Base-by-base conservation (phyloP, 345 rosid species). In the Lepidium aucheri region DNA sequence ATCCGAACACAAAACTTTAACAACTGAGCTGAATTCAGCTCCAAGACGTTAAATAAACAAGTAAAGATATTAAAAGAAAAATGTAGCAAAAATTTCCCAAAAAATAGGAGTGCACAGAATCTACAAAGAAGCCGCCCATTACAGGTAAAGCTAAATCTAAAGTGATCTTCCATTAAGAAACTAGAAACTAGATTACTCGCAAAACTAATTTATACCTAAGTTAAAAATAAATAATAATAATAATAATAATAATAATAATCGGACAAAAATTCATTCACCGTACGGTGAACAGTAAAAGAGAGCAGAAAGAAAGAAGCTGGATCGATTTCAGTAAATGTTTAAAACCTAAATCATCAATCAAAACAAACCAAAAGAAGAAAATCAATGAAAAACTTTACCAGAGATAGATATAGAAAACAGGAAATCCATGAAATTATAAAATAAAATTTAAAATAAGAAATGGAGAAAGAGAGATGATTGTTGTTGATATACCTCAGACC, bases 401-500 rank as follows among this genome's bases (percentile, higher is more conserved):
- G 33, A 53, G 7, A 28, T 9, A 41, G 8, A 53, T 4, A 68
- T 26, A 20, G 50, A 52, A 60, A 52, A 10, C 47, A 41, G n/a
- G 34, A 41, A 41, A 5, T 26, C 30, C 30, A 26, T 26, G 0
- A 26, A 26, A 26, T 5, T 26, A 26, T 8, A 42, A 18, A 32
- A 11, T 41, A 41, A 2, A 34, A 3, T 20, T 1, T 6, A 33
- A 13, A 14, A n/a, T 9, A 8, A 39, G 45, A 55, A 32, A 3
- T 8, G 7, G 68, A 24, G 28, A 34, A 17, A 49, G 15, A 50
- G 30, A 62, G 58, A 63, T 15, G n/a, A n/a, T n/a, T n/a, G n/a
- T 17, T 33, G 1, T 46, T 9, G 12, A 9, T 54, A 70, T 76
- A 88, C 96, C 97, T 86, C 83, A 86, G 86, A 86, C 85, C 85